Evolutionary conservation across 148 eudicot genomes (phyloP).

Genomic region (Camellia japonica): DNA sequence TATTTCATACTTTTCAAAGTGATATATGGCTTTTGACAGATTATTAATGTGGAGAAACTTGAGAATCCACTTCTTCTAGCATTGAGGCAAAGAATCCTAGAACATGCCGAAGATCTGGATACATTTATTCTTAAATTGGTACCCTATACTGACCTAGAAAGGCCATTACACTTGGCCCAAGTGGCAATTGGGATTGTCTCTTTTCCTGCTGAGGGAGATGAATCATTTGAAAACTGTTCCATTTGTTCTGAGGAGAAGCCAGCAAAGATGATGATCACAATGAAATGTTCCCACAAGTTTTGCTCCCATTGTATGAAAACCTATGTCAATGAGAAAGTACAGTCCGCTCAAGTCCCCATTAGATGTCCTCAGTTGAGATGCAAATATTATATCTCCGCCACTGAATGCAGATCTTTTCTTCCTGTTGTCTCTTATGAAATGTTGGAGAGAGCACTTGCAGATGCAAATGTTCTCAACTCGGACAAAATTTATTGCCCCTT

Average conservation of each 20-base stretch:
- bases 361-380: constrained; percentile 64
- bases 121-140: constrained; percentile 49
- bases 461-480: constrained; percentile 40
- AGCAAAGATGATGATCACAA: constrained; percentile 45
- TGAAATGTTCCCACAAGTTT: constrained; percentile 71
- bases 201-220: constrained; percentile 27
- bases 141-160: constrained; percentile 39
- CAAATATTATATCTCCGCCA: constrained; percentile 50
- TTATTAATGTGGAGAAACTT: constrained; percentile 39
- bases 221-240: constrained; percentile 47
- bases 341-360: constrained; percentile 56
- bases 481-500: constrained; percentile 65
- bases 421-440: constrained; percentile 53
- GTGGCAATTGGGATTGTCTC: constrained; percentile 69
- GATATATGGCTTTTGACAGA: constrained; percentile 40
- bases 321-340: constrained; percentile 61
- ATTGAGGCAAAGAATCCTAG: constrained; percentile 56
- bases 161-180: constrained; percentile 54
- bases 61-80: constrained; percentile 60
- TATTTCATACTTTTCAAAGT: not conserved
- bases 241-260: constrained; percentile 73
- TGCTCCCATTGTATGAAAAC: constrained; percentile 79
- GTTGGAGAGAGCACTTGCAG: constrained; percentile 49
- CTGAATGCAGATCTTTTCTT: constrained; percentile 63
- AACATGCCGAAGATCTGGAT: constrained; percentile 46